These are phyloP conservation scores for Paulownia fortunei DNA, from an alignment of 257 asterid species.

Conservation along the genomic window DNA sequence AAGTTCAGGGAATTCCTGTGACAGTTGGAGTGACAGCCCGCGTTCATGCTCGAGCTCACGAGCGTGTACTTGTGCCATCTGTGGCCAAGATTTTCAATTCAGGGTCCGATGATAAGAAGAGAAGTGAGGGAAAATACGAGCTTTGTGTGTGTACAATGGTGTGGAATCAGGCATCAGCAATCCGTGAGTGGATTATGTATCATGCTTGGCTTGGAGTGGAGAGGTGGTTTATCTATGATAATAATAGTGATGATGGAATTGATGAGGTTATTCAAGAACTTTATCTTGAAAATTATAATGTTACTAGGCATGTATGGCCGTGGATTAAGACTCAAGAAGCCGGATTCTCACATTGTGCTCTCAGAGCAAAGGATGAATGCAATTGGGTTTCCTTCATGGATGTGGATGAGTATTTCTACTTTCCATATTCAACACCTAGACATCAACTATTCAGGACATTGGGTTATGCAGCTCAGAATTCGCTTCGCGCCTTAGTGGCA, in stretches of 20 bases:
- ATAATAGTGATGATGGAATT: conserved; percentile 82
- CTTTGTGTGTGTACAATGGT: conserved; percentile 95
- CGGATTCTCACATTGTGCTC: conserved; percentile 89
- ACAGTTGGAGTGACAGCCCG: conserved; percentile 58
- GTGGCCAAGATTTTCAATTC: conserved; percentile 65
- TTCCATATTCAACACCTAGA: conserved; percentile 54
- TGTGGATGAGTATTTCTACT: conserved; percentile 87
- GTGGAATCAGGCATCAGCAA: conserved; percentile 89
- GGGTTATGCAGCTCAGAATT: conserved; percentile 51
- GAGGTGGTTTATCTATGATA: conserved; percentile 87
- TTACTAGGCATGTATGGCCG: conserved; percentile 84
- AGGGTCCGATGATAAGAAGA: not conserved
- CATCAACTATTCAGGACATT: conserved; percentile 36
- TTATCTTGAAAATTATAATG: conserved; percentile 53
- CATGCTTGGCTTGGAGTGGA: conserved; percentile 95
- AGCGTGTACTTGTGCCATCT: conserved; percentile 64
- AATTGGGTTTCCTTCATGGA: conserved; percentile 91
- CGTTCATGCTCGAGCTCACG: conserved; percentile 39
- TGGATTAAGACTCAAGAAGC: conserved; percentile 99
- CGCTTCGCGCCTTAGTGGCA: conserved; percentile 61
- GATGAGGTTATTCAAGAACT: conserved; percentile 59
- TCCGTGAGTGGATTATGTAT: conserved; percentile 82
- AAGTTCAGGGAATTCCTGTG: conserved; percentile 64
- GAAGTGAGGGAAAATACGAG: conserved; percentile 45
- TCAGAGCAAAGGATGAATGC: conserved; percentile 74